phyloP scores from a whole-genome alignment of 2,329 filamentous ascomycete species.

The Apiospora saccharicola region DNA sequence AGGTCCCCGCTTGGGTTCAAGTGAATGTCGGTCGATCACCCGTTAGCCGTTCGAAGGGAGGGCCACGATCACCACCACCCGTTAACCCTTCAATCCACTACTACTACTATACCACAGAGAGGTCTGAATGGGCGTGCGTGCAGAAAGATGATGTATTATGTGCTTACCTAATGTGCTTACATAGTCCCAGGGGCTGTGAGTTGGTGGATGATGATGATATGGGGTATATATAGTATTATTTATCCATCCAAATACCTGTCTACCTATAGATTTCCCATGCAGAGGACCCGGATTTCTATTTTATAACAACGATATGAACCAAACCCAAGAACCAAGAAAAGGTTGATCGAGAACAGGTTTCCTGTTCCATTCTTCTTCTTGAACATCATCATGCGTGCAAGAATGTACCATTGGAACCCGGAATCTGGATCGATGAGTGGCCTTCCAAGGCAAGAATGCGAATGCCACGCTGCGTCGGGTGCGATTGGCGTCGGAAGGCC shows the following conservation, averaged over 20 bases:
- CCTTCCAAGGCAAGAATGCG: too few relatives aligned
- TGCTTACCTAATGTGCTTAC: conserved; percentile 5
- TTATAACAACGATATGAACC: background rate
- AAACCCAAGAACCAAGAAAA: background rate
- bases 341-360: too few relatives aligned
- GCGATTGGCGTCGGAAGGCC: too few relatives aligned
- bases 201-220: background rate
- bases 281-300: background rate
- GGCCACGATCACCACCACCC: background rate
- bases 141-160: background rate
- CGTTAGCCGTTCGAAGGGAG: background rate
- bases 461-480: too few relatives aligned
- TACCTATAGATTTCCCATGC: background rate
- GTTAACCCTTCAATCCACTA: background rate
- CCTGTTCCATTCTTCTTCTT: too few relatives aligned
- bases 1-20: conserved; percentile 10
- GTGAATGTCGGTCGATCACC: conserved; percentile 2
- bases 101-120: background rate
- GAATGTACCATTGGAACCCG: too few relatives aligned
- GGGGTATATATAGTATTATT: background rate
- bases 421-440: too few relatives aligned
- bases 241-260: background rate
- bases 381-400: too few relatives aligned
- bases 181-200: background rate
- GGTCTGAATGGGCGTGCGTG: background rate